These are phyloP conservation scores for Retiboletus flavoniger DNA, from an alignment of 1,284 basidiomycete species.

Conservation along the genomic window DNA sequence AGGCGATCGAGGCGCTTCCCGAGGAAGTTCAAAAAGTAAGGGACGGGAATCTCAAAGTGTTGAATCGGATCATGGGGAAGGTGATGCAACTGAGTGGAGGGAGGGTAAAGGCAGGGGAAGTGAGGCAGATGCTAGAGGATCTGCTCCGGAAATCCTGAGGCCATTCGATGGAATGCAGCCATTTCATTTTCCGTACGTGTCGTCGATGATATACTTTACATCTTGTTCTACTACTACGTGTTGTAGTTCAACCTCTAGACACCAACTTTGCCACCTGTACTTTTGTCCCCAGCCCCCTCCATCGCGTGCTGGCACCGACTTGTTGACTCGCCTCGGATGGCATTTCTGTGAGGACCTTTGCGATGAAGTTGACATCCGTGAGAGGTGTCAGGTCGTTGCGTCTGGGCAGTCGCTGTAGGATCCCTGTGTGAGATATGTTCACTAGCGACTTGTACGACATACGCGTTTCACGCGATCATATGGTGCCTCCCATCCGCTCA, in stretches of 20 bases:
- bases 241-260: slow-evolving; percentile 8
- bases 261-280: slow-evolving; percentile 39
- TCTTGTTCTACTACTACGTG: background rate
- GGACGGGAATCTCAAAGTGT: slow-evolving; percentile 75
- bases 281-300: slow-evolving; percentile 70
- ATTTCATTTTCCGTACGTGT: too few relatives aligned
- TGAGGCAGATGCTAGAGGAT: slow-evolving; percentile 46
- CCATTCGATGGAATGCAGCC: background rate
- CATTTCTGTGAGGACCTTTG: slow-evolving; percentile 68
- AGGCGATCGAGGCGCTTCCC: slow-evolving; percentile 68
- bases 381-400: slow-evolving; percentile 86
- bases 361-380: slow-evolving; percentile 87
- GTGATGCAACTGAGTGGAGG: slow-evolving; percentile 88
- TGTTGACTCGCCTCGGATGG: slow-evolving; percentile 58
- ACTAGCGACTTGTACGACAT: slow-evolving; percentile 28
- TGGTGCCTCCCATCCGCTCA: slow-evolving; percentile 85
- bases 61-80: slow-evolving; percentile 86
- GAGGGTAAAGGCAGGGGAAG: slow-evolving; percentile 64
- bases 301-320: slow-evolving; percentile 66
- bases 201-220: background rate
- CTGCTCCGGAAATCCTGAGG: slow-evolving; percentile 33
- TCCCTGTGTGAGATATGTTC: slow-evolving; percentile 1
- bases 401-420: slow-evolving; percentile 66
- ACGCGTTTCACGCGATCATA: slow-evolving; percentile 83
- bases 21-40: slow-evolving; percentile 69